Base-by-base conservation (phyloP, 2,329 filamentous ascomycete species). In the Ophiostoma sp. region DNA sequence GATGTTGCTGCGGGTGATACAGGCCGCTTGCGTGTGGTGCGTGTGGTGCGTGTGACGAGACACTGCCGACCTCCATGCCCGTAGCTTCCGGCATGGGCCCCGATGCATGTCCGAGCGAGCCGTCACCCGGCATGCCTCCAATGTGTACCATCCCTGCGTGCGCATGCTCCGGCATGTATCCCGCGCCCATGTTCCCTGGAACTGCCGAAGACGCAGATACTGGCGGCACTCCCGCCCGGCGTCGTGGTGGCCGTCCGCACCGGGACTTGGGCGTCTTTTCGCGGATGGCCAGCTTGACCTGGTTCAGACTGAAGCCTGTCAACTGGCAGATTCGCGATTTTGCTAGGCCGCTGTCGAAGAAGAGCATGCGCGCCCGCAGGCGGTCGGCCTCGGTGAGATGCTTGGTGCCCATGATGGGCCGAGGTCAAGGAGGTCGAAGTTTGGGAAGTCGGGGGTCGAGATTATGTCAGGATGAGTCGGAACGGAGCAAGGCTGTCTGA, bases 301-400 rank as follows among this genome's bases (percentile, higher is more conserved):
- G 73, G 67, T 73, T 71, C 7, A 74, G 65, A 67, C 72, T 73
- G 73, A 71, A 72, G 67, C 73, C 73, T 20, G 72, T 74, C 31
- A 74, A 60, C 67, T 74, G 52, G 69, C 71, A 72, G 69, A 74
- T 74, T 8, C 70, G 73, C 10, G 73, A 57, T 65, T 73, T 74
- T 33, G 72, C 65, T 64, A 73, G 68, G 4, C 73, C 71, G 20
- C 68, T 73, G 36, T 73, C 70, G 35, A 74, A 73, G 44, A 73
- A 74, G 69, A 74, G 73, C 27, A 68, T 72, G 5, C 73, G 72
- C 31, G 73, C 71, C 33, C 71, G 71, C 23, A 73, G 41, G 66
- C 73, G 72, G 64, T 74, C 73, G 2, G 71, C 68, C 71, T 72
- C 72, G 5, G 73, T 74, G n/a, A 74, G 73, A 57, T 74, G 73